phyloP scores from a whole-genome alignment of 2,329 filamentous ascomycete species.

The Cladophialophora exuberans region DNA sequence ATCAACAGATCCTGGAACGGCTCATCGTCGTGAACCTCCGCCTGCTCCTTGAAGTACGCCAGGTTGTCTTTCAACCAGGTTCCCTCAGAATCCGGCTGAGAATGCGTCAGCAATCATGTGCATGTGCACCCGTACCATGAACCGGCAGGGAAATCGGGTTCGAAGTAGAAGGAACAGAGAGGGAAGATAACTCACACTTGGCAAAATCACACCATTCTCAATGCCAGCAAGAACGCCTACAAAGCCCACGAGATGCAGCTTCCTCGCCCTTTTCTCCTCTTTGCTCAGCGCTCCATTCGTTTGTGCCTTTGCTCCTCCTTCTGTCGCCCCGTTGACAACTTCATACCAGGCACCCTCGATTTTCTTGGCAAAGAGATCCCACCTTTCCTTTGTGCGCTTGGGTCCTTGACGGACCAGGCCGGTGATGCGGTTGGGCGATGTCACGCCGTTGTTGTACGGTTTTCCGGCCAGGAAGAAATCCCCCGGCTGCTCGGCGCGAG shows the following conservation, averaged over 20 bases:
- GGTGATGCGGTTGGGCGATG: constrained; percentile 21
- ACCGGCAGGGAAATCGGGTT: background rate
- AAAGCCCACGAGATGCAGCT: constrained; percentile 27
- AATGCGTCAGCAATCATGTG: background rate
- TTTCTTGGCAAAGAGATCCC: constrained; percentile 28
- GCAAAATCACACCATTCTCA: constrained; percentile 29
- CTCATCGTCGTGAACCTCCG: constrained; percentile 23
- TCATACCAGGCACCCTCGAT: constrained; percentile 32
- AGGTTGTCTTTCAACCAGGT: constrained; percentile 31
- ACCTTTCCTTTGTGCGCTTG: constrained; percentile 27
- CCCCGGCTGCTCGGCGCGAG: background rate
- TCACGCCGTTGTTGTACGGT: constrained; percentile 14
- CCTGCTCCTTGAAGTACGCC: constrained; percentile 28
- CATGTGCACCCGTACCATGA: background rate
- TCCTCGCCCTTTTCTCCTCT: constrained; percentile 20
- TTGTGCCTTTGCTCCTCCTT: background rate
- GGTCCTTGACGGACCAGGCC: constrained; percentile 17
- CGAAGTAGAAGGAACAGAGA: background rate
- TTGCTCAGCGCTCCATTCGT: background rate
- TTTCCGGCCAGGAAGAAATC: constrained; percentile 26
- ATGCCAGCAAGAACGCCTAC: constrained; percentile 25
- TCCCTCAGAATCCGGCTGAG: constrained; percentile 29
- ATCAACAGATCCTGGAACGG: constrained; percentile 23
- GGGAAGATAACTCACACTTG: constrained; percentile 25
- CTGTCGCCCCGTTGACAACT: constrained; percentile 19